A percentile compares a stretch with the other conserved stretches of the same genome.
Evolutionary conservation across 1,284 basidiomycete genomes (phyloP).

Genomic region (Naganishia cerealis): DNA sequence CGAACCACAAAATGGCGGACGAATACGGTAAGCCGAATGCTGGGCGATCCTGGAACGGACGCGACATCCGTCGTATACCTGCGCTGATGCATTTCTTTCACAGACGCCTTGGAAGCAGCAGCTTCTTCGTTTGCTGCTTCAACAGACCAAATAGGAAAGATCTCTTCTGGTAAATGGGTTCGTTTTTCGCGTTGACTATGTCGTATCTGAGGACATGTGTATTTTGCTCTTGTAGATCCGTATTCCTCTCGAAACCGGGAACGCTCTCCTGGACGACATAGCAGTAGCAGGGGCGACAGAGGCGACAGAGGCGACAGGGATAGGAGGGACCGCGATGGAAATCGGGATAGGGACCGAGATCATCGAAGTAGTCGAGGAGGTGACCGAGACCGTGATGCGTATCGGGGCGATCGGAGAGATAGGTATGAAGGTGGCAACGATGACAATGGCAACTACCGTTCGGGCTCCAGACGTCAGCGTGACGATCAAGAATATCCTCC

Average conservation of each 20-base stretch:
- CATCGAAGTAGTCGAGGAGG: slow-evolving; percentile 30
- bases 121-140: slow-evolving; percentile 34
- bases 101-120: slow-evolving; percentile 35
- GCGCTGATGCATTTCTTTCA: background rate
- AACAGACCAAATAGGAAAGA: slow-evolving; percentile 16
- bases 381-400: slow-evolving; percentile 31
- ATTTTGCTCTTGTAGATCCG: slow-evolving; percentile 13
- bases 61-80: background rate
- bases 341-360: slow-evolving; percentile 26
- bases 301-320: slow-evolving; percentile 18
- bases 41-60: background rate
- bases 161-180: slow-evolving; percentile 12
- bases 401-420: slow-evolving; percentile 28
- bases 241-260: slow-evolving; percentile 34
- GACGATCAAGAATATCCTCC: slow-evolving; percentile 29
- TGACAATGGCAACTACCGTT: slow-evolving; percentile 18
- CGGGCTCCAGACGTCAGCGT: slow-evolving; percentile 16
- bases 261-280: slow-evolving; percentile 18
- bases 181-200: background rate
- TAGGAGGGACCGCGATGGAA: slow-evolving; percentile 3
- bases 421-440: slow-evolving; percentile 26
- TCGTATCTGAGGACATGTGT: background rate
- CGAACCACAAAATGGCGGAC: slow-evolving; percentile 25
- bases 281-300: slow-evolving; percentile 25
- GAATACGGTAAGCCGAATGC: slow-evolving; percentile 27